Base-by-base conservation (phyloP, 139 green algal species). In the Chlamydomonas applanata region DNA sequence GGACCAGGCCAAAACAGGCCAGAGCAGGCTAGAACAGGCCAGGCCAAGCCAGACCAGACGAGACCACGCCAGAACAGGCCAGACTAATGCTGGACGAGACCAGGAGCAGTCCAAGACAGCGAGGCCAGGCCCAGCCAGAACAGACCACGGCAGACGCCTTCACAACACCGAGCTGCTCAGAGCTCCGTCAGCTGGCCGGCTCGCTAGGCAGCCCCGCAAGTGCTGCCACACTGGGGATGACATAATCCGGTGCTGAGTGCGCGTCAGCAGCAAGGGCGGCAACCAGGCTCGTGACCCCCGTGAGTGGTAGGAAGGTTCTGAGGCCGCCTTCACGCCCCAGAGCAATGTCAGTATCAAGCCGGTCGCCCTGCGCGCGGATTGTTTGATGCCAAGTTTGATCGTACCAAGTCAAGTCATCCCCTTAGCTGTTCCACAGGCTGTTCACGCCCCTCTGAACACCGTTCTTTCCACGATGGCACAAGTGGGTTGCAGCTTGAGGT, bases 321-420 rank as follows among this genome's bases (percentile, higher is more conserved):
- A 92, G 66, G 19, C 83, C 83, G 17, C 85, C 86, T 11, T 79
- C 56, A 20, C 72, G 71, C 5, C 87, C 89, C 63, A 92, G 61
- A 2, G 79, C 74, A n/a, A 94, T 84, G 75, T 92, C 89, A 0
- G 87, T 92, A 78, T 92, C 89, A 27, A 92, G 69, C 2, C 89
- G 66, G 79, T 90, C 85, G 0, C 88, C 88, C 29, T 67, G 33
- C 27, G 54, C 17, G 22, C 24, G 17, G 54, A n/a, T n/a, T n/a
- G 16, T 57, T 57, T 57, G 17, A 16, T 57, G 49, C 17, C 49
- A 17, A 57, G 17, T n/a, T 57, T n/a, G 16, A 57, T n/a, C 16
- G 16, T 57, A 16, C 16, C 49, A 57, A 17, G 49, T n/a, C 17
- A 54, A 13, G 45, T 13, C 45, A 13, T 54, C 16, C 16, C 13